phyloP scores from a whole-genome alignment of 305 asterid genomes.

The Petunia hybrid region DNA sequence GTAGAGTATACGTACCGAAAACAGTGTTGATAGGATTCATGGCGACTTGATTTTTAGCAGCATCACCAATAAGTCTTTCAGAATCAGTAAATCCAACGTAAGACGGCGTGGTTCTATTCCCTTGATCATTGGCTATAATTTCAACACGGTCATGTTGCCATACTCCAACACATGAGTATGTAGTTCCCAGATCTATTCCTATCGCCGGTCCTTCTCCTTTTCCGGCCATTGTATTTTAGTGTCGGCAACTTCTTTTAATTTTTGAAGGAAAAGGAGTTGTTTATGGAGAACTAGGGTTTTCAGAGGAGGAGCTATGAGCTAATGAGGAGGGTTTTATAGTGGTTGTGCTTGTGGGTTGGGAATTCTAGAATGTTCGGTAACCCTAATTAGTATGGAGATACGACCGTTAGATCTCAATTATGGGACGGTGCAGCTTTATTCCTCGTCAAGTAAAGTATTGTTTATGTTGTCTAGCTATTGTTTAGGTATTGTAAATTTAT shows the following conservation, averaged over 20 bases:
- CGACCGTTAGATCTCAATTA: constrained; percentile 46
- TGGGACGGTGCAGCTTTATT: not conserved
- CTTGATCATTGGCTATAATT: constrained; percentile 88
- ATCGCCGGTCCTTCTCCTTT: constrained; percentile 89
- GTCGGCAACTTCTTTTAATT: constrained; percentile 20
- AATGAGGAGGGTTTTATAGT: constrained; percentile 31
- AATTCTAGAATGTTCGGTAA: constrained; percentile 68
- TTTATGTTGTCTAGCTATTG: too few species aligned
- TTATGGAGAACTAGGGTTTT: constrained; percentile 44
- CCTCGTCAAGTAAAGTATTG: too few species aligned
- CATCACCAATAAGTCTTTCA: constrained; percentile 89
- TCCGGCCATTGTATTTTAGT: constrained; percentile 59
- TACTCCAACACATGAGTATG: constrained; percentile 85
- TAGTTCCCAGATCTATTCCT: constrained; percentile 85
- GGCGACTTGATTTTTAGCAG: constrained; percentile 94
- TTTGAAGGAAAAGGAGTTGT: not conserved
- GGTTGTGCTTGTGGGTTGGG: not conserved
- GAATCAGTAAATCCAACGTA: constrained; percentile 78
- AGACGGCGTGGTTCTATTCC: constrained; percentile 87
- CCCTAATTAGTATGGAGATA: constrained; percentile 28
- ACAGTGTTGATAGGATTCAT: constrained; percentile 92
- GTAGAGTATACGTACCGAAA: constrained; percentile 59
- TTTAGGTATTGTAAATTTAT: too few species aligned
- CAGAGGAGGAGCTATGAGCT: not conserved
- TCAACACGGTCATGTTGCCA: constrained; percentile 94